A percentile compares a stretch with the other conserved stretches of the same genome.
Evolutionary conservation across 2,329 filamentous ascomycete species (phyloP).

Genomic region (Davidsoniella virescens): DNA sequence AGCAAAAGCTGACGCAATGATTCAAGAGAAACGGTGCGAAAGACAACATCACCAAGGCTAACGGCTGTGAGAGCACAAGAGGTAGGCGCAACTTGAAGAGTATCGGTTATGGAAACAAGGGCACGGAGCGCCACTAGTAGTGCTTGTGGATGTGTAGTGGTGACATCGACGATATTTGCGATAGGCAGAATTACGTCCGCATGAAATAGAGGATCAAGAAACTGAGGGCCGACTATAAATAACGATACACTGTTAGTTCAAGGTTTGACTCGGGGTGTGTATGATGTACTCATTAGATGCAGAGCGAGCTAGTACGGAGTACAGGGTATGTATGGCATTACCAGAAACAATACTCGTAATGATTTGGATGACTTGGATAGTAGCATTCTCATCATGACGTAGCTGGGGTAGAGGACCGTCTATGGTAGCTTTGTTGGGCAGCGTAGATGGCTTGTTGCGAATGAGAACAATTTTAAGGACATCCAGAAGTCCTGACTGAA

Average conservation of each 20-base stretch:
- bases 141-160: constrained; percentile 46
- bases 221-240: constrained; percentile 55
- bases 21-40: background rate
- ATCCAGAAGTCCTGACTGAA: constrained; percentile 52
- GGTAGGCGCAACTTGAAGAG: background rate
- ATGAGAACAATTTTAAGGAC: constrained; percentile 22
- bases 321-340: background rate
- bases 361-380: constrained; percentile 66
- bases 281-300: no score
- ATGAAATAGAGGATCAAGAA: constrained; percentile 57
- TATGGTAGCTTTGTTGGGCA: background rate
- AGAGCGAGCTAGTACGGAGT: background rate
- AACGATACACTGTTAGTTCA: background rate
- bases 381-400: constrained; percentile 2
- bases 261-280: background rate
- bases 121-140: constrained; percentile 56
- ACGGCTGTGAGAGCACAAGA: background rate
- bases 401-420: background rate
- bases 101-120: constrained; percentile 13
- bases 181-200: constrained; percentile 53
- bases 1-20: constrained; percentile 1
- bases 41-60: background rate
- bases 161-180: constrained; percentile 51
- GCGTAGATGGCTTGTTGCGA: background rate
- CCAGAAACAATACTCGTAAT: constrained; percentile 36